phyloP scores from a whole-genome alignment of 176 grass and related monocot species.

The Oryza rufipogon region DNA sequence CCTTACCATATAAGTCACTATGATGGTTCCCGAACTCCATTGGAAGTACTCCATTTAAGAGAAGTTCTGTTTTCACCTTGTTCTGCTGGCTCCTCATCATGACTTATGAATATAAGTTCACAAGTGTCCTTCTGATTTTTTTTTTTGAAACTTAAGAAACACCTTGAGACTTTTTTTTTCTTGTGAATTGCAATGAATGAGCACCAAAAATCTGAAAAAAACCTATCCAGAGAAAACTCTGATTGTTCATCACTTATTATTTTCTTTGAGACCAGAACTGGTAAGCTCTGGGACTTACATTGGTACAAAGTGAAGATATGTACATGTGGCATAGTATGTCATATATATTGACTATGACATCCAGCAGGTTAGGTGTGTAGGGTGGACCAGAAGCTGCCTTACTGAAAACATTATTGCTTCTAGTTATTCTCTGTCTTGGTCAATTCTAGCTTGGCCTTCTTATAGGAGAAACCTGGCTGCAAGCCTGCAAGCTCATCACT shows the following conservation, averaged over 20 bases:
- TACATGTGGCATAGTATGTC: constrained; percentile 31
- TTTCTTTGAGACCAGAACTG: constrained; percentile 1
- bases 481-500: constrained; percentile 38
- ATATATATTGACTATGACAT: constrained; percentile 32
- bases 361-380: constrained; percentile 48
- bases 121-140: neutral
- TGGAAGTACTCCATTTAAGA: constrained; percentile 43
- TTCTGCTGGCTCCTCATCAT: constrained; percentile 32
- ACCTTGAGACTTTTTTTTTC: neutral
- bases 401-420: constrained; percentile 45
- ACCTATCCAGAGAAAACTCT: neutral
- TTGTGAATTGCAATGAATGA: constrained; percentile 5
- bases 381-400: constrained; percentile 46
- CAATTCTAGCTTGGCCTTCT: constrained; percentile 52
- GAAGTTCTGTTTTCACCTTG: constrained; percentile 39
- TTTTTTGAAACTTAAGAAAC: neutral
- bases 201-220: constrained; percentile 17
- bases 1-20: constrained; percentile 38
- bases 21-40: constrained; percentile 32
- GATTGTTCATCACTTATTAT: neutral
- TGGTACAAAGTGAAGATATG: constrained; percentile 19
- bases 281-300: neutral
- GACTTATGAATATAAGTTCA: constrained; percentile 33
- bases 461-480: constrained; percentile 48
- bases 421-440: constrained; percentile 52